Percentiles rank a stretch among this genome's conserved stretches.
phyloP scores from a whole-genome alignment of 2,329 filamentous ascomycete genomes.

The Talaromyces funiculosus region DNA sequence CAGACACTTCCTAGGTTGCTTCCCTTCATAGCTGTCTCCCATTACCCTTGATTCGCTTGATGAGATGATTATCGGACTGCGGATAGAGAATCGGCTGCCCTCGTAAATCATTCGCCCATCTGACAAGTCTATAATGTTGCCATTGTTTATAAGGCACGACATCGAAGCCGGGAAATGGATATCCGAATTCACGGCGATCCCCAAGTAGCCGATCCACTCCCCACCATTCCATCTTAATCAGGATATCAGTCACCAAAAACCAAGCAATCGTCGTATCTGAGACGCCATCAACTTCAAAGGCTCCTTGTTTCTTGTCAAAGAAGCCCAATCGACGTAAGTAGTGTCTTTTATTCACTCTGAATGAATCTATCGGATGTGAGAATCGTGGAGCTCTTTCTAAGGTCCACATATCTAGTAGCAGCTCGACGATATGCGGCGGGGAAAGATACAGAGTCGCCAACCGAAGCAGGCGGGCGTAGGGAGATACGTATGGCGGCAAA shows the following conservation, averaged over 20 bases:
- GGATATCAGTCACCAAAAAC: not conserved
- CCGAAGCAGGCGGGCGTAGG: not conserved
- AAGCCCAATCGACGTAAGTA: not conserved
- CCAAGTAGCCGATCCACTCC: not conserved
- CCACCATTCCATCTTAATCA: not conserved
- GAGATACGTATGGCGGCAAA: not conserved
- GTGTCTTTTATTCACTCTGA: not conserved
- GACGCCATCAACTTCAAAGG: not conserved
- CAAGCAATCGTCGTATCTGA: not conserved
- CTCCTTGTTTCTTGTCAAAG: not conserved
- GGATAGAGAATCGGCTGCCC: not conserved
- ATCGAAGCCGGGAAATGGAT: not conserved
- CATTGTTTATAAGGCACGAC: not conserved
- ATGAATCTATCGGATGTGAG: not conserved
- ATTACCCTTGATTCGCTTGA: not conserved
- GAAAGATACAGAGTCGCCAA: not conserved
- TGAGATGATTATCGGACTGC: not conserved
- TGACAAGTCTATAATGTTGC: not conserved
- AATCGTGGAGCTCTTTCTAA: not conserved
- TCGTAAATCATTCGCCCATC: not conserved
- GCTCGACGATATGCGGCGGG: conserved; percentile 3
- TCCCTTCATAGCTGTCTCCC: too few relatives aligned
- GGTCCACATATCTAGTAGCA: conserved; percentile 1
- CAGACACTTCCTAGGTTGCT: not conserved
- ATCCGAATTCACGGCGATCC: not conserved